Conservation (phyloP, 73 alveolate species). For the Paramecium bursaria region DNA sequence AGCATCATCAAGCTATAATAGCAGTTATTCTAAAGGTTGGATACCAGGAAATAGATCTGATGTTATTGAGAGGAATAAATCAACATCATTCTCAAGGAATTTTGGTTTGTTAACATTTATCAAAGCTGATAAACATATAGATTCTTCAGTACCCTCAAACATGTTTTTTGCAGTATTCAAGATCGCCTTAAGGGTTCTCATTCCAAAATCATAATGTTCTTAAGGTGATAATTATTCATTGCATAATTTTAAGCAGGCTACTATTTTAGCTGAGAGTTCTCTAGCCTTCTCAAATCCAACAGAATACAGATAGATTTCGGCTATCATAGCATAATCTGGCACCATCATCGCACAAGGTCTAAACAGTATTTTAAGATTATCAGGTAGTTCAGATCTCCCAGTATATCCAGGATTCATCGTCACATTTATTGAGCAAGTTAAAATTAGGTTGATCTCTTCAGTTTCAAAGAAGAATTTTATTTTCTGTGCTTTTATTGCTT, state of each 20-base stretch:
- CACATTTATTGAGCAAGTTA: constrained; percentile 77
- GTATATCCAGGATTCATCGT: constrained; percentile 87
- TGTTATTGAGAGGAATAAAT: constrained; percentile 85
- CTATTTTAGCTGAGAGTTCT: constrained; percentile 70
- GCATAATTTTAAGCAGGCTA: constrained; percentile 74
- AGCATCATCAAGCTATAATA: constrained; percentile 85
- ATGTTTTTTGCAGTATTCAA: constrained; percentile 82
- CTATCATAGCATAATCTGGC: constrained; percentile 80
- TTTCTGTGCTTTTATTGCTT: constrained; percentile 52
- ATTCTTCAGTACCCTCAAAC: constrained; percentile 81
- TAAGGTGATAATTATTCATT: constrained; percentile 88
- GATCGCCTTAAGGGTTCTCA: constrained; percentile 94
- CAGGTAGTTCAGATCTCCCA: constrained; percentile 86
- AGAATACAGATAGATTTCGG: constrained; percentile 75
- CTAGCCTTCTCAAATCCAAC: constrained; percentile 75
- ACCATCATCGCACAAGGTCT: constrained; percentile 82
- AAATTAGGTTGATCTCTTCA: constrained; percentile 72
- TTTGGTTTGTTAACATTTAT: constrained; percentile 95
- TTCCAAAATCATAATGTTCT: constrained; percentile 93
- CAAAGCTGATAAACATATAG: constrained; percentile 75
- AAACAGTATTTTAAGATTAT: constrained; percentile 79
- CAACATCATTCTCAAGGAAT: constrained; percentile 90
- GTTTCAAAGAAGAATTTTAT: constrained; percentile 78
- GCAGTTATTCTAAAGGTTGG: constrained; percentile 80
- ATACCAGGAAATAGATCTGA: constrained; percentile 91